Evolutionary conservation across 1,284 basidiomycete genomes (phyloP).

Genomic region (Farysia itapuensis): DNA sequence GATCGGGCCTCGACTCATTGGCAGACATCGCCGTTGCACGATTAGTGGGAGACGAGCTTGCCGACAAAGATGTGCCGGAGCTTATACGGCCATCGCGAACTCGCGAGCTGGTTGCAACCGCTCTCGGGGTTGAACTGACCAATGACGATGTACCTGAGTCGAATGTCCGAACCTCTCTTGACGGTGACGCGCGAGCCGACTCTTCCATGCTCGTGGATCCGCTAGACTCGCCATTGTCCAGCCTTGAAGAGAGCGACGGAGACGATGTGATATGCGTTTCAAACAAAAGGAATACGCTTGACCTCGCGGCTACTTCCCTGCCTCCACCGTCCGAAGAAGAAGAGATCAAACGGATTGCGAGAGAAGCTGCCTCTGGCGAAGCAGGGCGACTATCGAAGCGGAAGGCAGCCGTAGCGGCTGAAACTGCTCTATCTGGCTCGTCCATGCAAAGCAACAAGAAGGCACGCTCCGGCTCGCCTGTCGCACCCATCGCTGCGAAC

Average conservation of each 20-base stretch:
- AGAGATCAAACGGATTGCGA: slow-evolving; percentile 17
- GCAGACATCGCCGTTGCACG: slow-evolving; percentile 29
- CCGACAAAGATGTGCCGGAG: neutral
- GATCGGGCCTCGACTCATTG: slow-evolving; percentile 23
- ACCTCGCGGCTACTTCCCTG: neutral
- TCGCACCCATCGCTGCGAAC: neutral
- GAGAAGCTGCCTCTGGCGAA: slow-evolving; percentile 16
- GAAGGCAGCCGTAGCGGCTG: slow-evolving; percentile 32
- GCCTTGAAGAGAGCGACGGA: slow-evolving; percentile 15
- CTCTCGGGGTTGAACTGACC: slow-evolving; percentile 19
- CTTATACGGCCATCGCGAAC: slow-evolving; percentile 16
- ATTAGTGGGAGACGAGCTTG: slow-evolving; percentile 6
- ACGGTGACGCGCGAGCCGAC: neutral
- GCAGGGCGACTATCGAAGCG: slow-evolving; percentile 25
- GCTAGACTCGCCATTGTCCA: slow-evolving; percentile 20
- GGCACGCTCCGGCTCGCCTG: slow-evolving; percentile 1
- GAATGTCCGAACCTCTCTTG: slow-evolving; percentile 13
- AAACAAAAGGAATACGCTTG: too few species aligned
- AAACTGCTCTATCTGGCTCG: slow-evolving; percentile 15
- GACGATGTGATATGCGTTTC: too few species aligned
- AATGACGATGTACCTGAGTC: slow-evolving; percentile 38
- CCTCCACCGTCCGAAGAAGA: slow-evolving; percentile 15
- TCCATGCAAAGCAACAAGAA: slow-evolving; percentile 14
- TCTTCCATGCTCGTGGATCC: neutral
- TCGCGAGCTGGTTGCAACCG: slow-evolving; percentile 22